Percentiles rank a stretch among this genome's conserved stretches.
Evolutionary conservation across 2,329 filamentous ascomycete genomes (phyloP).

Genomic region (Mycogone perniciosa): DNA sequence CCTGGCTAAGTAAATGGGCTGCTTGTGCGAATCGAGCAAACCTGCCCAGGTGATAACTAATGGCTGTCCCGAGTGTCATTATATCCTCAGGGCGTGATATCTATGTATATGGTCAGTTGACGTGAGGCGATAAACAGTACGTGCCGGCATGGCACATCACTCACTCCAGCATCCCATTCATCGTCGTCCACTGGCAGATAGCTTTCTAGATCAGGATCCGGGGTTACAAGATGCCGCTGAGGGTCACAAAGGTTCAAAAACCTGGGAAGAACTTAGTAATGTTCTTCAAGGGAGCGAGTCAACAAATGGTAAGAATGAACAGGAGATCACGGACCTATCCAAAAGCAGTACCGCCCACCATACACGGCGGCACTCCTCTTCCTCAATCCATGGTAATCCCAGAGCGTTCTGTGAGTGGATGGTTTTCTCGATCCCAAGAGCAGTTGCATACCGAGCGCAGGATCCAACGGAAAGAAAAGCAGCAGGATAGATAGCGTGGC

Average conservation of each 20-base stretch:
- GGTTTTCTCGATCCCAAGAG: conserved; percentile 3
- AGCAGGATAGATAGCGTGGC: conserved; percentile 5
- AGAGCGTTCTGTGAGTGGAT: not conserved
- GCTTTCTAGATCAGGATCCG: conserved; percentile 8
- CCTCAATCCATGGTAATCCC: conserved; percentile 1
- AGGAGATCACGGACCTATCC: conserved; percentile 3
- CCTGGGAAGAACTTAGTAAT: not conserved
- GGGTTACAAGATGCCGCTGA: conserved; percentile 8
- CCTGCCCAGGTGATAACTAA: conserved; percentile 6
- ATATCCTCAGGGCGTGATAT: not conserved
- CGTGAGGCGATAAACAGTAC: too few relatives aligned
- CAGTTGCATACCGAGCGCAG: conserved; percentile 7
- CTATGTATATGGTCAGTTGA: not conserved
- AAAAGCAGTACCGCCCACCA: conserved; percentile 11
- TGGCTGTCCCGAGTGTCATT: conserved; percentile 6
- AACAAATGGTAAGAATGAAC: not conserved
- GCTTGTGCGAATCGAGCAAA: conserved; percentile 13
- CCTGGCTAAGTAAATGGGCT: conserved; percentile 11
- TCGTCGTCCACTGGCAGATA: conserved; percentile 11
- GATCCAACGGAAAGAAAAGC: conserved; percentile 3
- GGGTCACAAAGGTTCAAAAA: conserved; percentile 11
- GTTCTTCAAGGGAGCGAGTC: too few relatives aligned
- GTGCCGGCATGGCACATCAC: not conserved
- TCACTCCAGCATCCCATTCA: conserved; percentile 9
- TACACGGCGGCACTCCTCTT: conserved; percentile 7